Evolutionary conservation across 176 grass and related monocot species (phyloP), one percentile per base, ranked within the genome.

Genomic region (Oryza brachyantha): DNA sequence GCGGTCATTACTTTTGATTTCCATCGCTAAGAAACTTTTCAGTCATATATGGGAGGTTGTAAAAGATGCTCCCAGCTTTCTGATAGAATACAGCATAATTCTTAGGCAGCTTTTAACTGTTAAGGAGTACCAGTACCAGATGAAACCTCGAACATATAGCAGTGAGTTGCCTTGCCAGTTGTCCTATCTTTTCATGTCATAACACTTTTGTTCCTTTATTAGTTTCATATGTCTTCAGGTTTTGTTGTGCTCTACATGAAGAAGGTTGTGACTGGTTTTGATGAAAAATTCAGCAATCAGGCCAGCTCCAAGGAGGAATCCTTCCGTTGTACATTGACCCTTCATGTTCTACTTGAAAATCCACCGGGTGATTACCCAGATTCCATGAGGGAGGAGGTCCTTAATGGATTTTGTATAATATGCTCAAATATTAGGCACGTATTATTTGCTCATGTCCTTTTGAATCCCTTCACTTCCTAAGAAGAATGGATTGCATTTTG

Each of bases 321-420:
- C 46, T 93, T 94, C 77, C 88, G 89, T 11, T 88, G 76, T 84
- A 61, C 87, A 58, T 71, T 84, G 64, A 92, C 82, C 22, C 89
- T 97, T 63, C 89, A 94, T 31, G 83, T 88, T 82, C 79, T 97
- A 66, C 79, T 97, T 22, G 95, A 97, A 78, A 94, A 94, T 42
- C 89, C 91, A 66, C 95, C 95, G 10, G 89, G 89, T 46, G 89
- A 97, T 87, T 97, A 90, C 68, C 87, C 95, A 48, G 83, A 80
- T 73, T 86, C 52, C 69, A 86, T 92, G 61, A 81, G 89, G 60
- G 89, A 92, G 72, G 85, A 92, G 66, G 80, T 97, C 75, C 32
- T 94, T 81, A 70, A 81, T 32, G 86, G 63, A 29, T 94, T 97
- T 83, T 84, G 67, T 84, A 55, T 61, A 73, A 81, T 92, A 50